A percentile compares a stretch with the other conserved stretches of the same genome.
phyloP scores from a whole-genome alignment of 192 early-diverging fungal species.

The Coemansia sp. region DNA sequence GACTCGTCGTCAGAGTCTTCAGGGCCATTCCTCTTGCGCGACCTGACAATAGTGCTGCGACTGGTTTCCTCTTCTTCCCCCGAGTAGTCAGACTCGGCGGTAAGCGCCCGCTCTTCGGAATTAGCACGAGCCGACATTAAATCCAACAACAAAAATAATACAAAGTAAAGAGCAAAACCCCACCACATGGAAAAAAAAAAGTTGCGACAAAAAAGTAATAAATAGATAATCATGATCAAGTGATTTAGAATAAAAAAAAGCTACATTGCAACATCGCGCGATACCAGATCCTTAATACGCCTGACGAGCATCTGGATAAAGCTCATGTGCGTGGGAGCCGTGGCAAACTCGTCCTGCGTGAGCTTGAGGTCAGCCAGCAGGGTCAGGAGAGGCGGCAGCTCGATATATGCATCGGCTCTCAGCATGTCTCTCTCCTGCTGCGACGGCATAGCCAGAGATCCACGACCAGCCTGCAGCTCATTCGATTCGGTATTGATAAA shows the following conservation, averaged over 20 bases:
- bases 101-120: not conserved
- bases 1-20: slow-evolving; percentile 4
- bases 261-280: slow-evolving; percentile 35
- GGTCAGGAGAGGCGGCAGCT: slow-evolving; percentile 37
- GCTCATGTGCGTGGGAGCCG: slow-evolving; percentile 28
- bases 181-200: not conserved
- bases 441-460: slow-evolving; percentile 20
- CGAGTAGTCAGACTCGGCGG: not conserved
- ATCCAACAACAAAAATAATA: not conserved
- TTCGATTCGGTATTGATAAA: slow-evolving; percentile 18
- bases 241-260: not conserved
- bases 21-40: slow-evolving; percentile 4
- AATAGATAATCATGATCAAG: slow-evolving; percentile 4
- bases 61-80: slow-evolving; percentile 13
- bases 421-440: slow-evolving; percentile 37
- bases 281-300: slow-evolving; percentile 44
- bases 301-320: slow-evolving; percentile 53
- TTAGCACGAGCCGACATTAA: not conserved
- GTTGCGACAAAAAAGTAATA: not conserved
- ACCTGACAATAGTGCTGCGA: slow-evolving; percentile 2
- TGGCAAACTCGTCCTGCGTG: slow-evolving; percentile 24
- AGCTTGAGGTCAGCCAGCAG: slow-evolving; percentile 41
- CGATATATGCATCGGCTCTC: slow-evolving; percentile 36
- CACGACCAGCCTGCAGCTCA: not conserved
- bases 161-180: not conserved